Percentiles rank a stretch among this genome's conserved stretches.
Evolutionary conservation across 805 yeast genomes (phyloP).

Genomic region (Kodamaea hsintzibuensis): DNA sequence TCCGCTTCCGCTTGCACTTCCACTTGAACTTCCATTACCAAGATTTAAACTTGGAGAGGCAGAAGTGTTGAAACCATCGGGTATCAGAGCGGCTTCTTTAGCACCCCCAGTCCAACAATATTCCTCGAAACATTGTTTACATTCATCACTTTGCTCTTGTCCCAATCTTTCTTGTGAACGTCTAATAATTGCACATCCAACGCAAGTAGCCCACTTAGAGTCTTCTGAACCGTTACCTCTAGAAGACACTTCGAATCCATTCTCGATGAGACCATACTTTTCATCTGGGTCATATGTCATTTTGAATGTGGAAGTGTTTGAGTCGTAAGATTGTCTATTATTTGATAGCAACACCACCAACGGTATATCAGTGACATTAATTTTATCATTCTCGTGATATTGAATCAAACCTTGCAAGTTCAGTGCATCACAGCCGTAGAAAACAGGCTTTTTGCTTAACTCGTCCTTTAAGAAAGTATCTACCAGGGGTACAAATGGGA

Average conservation of each 20-base stretch:
- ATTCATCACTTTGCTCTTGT: constrained; percentile 21
- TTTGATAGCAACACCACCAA: constrained; percentile 23
- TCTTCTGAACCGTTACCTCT: constrained; percentile 22
- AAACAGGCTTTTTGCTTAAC: constrained; percentile 24
- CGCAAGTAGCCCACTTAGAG: constrained; percentile 22
- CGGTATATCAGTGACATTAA: constrained; percentile 29
- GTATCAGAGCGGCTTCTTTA: constrained; percentile 13
- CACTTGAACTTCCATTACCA: neutral
- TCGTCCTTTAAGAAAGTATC: constrained; percentile 21
- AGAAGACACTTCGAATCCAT: constrained; percentile 22
- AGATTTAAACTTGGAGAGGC: neutral
- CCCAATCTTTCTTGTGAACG: constrained; percentile 25
- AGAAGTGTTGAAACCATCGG: constrained; percentile 2
- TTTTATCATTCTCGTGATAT: constrained; percentile 18
- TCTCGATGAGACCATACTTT: constrained; percentile 15
- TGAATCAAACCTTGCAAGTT: constrained; percentile 21
- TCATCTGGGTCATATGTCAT: constrained; percentile 23
- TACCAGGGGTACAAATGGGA: constrained; percentile 27
- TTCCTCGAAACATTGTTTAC: constrained; percentile 19
- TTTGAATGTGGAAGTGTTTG: constrained; percentile 25
- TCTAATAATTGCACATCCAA: constrained; percentile 28
- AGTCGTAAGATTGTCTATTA: constrained; percentile 16
- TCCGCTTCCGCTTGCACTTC: neutral
- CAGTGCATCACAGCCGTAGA: constrained; percentile 29
- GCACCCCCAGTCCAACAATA: constrained; percentile 25